These are phyloP conservation scores for Phytophthora pinifolia DNA, from an alignment of 352 stramenopile species.

Conservation along the genomic window DNA sequence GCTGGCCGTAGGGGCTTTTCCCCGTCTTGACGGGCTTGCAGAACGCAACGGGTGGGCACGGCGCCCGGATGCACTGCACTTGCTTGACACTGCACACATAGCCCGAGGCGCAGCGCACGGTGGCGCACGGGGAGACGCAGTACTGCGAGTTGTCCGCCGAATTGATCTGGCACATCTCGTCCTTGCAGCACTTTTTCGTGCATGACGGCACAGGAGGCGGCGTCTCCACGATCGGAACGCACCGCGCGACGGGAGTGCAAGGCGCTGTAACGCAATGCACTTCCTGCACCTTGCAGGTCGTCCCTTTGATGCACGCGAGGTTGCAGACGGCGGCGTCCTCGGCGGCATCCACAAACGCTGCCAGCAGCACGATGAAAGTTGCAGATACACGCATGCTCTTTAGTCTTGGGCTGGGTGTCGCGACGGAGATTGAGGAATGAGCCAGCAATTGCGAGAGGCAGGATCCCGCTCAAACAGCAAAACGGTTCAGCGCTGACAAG, in stretches of 20 bases:
- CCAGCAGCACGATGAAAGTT: constrained; percentile 6
- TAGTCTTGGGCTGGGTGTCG: not conserved
- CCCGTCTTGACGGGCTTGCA: constrained; percentile 25
- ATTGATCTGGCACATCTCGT: constrained; percentile 26
- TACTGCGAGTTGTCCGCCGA: constrained; percentile 16
- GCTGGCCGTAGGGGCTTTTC: not conserved
- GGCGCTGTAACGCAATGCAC: constrained; percentile 21
- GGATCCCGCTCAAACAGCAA: too few species aligned
- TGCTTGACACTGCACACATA: constrained; percentile 21
- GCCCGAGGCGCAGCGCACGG: constrained; percentile 18
- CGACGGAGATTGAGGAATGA: constrained; percentile 19
- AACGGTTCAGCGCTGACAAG: constrained; percentile 13
- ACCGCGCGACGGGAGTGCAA: constrained; percentile 20
- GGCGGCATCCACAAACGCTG: not conserved
- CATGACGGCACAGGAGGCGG: constrained; percentile 6
- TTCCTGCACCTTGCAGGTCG: constrained; percentile 18
- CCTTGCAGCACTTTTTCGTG: constrained; percentile 20
- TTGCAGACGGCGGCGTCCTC: constrained; percentile 10
- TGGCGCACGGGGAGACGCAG: constrained; percentile 24
- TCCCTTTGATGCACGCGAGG: constrained; percentile 7
- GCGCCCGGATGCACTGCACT: constrained; percentile 26
- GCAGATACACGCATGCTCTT: constrained; percentile 13
- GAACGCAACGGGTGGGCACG: constrained; percentile 18
- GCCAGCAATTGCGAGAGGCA: too few species aligned
- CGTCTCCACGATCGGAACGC: constrained; percentile 10